phyloP scores from a whole-genome alignment of 352 stramenopile species.

The Lagenidium sp. region DNA sequence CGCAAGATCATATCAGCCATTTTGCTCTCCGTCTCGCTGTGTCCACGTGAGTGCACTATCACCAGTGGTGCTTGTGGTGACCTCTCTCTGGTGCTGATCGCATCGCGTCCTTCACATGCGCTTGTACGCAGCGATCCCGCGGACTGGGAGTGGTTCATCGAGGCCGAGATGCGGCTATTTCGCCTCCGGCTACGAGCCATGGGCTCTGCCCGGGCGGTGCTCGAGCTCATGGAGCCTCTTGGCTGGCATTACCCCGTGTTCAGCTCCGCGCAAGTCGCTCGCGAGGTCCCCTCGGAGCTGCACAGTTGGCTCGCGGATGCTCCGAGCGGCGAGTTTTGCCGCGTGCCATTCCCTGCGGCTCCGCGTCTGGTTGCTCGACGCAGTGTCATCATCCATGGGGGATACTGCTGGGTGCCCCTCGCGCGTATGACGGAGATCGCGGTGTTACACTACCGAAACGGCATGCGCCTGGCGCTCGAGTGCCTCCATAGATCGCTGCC shows the following conservation, averaged over 20 bases:
- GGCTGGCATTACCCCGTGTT: too few relatives aligned
- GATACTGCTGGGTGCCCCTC: conserved; percentile 33
- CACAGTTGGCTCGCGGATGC: too few relatives aligned
- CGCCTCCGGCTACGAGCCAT: neutral
- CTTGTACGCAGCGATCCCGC: conserved; percentile 18
- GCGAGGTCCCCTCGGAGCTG: too few relatives aligned
- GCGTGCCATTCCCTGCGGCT: conserved; percentile 10
- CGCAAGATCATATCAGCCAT: conserved; percentile 9
- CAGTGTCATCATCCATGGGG: conserved; percentile 29
- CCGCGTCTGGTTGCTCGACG: conserved; percentile 29
- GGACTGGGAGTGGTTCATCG: conserved; percentile 43
- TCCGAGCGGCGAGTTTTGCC: conserved; percentile 3
- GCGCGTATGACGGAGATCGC: conserved; percentile 25
- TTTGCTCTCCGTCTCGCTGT: conserved; percentile 14
- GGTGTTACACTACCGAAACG: conserved; percentile 26
- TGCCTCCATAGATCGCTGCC: conserved; percentile 36
- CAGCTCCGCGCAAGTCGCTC: too few relatives aligned
- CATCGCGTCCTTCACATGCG: too few relatives aligned
- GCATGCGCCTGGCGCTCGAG: conserved; percentile 22
- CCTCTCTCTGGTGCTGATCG: neutral
- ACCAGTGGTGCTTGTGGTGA: too few relatives aligned
- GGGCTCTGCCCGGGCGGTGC: too few relatives aligned
- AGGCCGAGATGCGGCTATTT: conserved; percentile 19
- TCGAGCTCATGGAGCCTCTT: too few relatives aligned
- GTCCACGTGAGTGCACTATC: conserved; percentile 8